phyloP scores from a whole-genome alignment of 2,329 filamentous ascomycete species.

The Byssochlamys sp. region DNA sequence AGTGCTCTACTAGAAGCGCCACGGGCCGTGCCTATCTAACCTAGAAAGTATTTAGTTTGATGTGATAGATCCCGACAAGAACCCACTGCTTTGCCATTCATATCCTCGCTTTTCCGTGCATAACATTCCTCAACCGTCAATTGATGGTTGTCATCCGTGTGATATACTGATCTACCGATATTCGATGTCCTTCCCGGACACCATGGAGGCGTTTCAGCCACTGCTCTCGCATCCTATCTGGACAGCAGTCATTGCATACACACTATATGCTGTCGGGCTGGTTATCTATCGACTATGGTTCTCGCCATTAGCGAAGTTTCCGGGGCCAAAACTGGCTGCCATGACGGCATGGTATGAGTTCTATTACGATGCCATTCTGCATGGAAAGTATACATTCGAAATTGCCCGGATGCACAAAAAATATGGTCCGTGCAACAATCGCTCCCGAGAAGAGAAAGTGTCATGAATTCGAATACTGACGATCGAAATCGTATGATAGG shows the following conservation, averaged over 20 bases:
- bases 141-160: neutral
- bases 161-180: neutral
- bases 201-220: neutral
- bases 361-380: slow-evolving; percentile 16
- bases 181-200: neutral
- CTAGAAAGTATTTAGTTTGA: neutral
- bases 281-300: slow-evolving; percentile 12
- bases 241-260: neutral
- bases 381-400: slow-evolving; percentile 15
- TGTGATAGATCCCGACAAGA: neutral
- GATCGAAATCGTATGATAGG: slow-evolving; percentile 9
- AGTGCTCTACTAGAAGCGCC: neutral
- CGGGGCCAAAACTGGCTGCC: slow-evolving; percentile 23
- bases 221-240: neutral
- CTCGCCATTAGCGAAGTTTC: slow-evolving; percentile 21
- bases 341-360: slow-evolving; percentile 19
- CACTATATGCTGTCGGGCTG: neutral
- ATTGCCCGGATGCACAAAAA: slow-evolving; percentile 17
- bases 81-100: neutral
- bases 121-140: neutral
- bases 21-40: neutral
- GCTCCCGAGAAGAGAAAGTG: neutral
- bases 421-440: slow-evolving; percentile 13
- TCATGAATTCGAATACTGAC: neutral
- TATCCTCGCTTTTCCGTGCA: neutral